These are phyloP conservation scores for Lotus japonicus DNA, from an alignment of 306 rosid species.

Conservation along the genomic window DNA sequence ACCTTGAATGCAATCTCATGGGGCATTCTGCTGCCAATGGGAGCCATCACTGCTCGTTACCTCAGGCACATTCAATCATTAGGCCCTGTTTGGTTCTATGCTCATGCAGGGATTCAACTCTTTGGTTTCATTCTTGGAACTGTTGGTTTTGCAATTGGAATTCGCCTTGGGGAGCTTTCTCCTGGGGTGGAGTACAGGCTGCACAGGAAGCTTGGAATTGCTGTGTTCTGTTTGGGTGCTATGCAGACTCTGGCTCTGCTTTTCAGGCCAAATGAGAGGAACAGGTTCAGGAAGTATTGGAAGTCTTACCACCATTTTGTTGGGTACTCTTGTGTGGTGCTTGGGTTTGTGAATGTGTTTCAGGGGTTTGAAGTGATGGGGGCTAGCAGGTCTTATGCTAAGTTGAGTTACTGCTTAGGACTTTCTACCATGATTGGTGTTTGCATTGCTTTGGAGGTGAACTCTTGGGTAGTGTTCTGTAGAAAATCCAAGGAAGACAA, in stretches of 20 bases:
- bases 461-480: slow-evolving; percentile 89
- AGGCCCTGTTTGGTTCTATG: slow-evolving; percentile 87
- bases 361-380: slow-evolving; percentile 91
- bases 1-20: slow-evolving; percentile 66
- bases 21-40: slow-evolving; percentile 73
- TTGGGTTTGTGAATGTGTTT: slow-evolving; percentile 84
- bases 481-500: slow-evolving; percentile 81
- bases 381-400: slow-evolving; percentile 68
- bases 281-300: slow-evolving; percentile 87
- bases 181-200: slow-evolving; percentile 74
- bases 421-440: slow-evolving; percentile 64
- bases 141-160: slow-evolving; percentile 62
- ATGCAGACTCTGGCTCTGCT: slow-evolving; percentile 70
- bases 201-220: slow-evolving; percentile 76
- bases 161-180: slow-evolving; percentile 53
- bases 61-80: slow-evolving; percentile 57
- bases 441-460: slow-evolving; percentile 79
- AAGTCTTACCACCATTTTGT: slow-evolving; percentile 92
- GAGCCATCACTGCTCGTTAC: slow-evolving; percentile 80
- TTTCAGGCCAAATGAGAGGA: slow-evolving; percentile 73
- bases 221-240: slow-evolving; percentile 60
- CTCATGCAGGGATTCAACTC: slow-evolving; percentile 69
- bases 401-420: slow-evolving; percentile 63
- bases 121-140: slow-evolving; percentile 60
- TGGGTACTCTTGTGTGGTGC: slow-evolving; percentile 87